A percentile compares a stretch with the other conserved stretches of the same genome.
These are phyloP conservation scores for Solanum clarkiae DNA, from an alignment of 257 asterid genomes.

Conservation along the genomic window DNA sequence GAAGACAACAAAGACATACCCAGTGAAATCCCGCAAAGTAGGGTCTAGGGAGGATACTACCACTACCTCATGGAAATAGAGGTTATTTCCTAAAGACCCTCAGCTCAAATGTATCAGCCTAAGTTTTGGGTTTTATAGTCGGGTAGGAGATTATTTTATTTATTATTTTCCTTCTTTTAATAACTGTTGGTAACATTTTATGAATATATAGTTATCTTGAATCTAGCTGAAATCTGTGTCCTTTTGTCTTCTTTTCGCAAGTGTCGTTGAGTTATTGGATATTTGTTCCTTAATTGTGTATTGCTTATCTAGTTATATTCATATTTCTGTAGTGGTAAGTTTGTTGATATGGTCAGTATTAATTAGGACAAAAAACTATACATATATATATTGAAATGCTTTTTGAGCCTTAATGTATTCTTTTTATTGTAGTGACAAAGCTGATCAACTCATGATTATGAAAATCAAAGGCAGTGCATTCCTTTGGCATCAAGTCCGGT, in stretches of 20 bases:
- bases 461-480: slow-evolving; percentile 88
- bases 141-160: not conserved
- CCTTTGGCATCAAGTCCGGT: slow-evolving; percentile 99
- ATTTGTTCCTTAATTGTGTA: not conserved
- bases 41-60: no score
- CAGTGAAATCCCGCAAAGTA: no score
- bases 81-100: no score
- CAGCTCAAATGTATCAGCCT: no score
- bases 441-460: slow-evolving; percentile 68
- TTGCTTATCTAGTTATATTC: not conserved
- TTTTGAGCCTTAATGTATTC: not conserved
- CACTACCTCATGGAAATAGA: no score
- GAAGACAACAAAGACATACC: no score
- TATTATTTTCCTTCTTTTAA: not conserved
- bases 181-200: not conserved
- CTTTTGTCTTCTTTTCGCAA: not conserved
- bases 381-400: not conserved
- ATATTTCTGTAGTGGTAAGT: not conserved
- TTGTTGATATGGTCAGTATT: not conserved
- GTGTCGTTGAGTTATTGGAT: not conserved
- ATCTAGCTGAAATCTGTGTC: not conserved
- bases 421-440: slow-evolving; percentile 37
- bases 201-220: not conserved
- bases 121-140: not conserved
- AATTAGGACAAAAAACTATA: not conserved